phyloP scores from a whole-genome alignment of 2,329 filamentous ascomycete species.

The Pseudogymnoascus verrucosus region DNA sequence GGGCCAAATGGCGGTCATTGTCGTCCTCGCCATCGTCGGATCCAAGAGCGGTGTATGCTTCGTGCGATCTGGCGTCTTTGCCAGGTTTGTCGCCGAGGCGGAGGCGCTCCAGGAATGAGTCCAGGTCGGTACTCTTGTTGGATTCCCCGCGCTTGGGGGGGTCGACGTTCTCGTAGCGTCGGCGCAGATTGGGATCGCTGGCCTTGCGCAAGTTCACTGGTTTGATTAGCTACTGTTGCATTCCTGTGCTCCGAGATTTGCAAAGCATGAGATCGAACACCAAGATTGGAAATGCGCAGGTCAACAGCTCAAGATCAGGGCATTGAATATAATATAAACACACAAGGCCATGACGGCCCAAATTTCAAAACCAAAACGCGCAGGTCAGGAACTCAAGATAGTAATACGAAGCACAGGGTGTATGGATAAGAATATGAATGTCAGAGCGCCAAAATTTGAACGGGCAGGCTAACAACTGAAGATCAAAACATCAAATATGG shows the following conservation, averaged over 20 bases:
- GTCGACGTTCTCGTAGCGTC: background rate
- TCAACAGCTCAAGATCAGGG: background rate
- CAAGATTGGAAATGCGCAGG: background rate
- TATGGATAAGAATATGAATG: background rate
- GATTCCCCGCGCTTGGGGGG: background rate
- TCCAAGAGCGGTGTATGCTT: background rate
- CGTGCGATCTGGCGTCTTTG: background rate
- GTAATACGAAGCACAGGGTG: background rate
- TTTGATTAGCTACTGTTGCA: background rate
- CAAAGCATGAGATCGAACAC: background rate
- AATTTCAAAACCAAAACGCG: background rate
- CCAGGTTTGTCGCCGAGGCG: background rate
- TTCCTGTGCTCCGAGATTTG: background rate
- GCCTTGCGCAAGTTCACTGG: background rate
- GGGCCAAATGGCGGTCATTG: background rate
- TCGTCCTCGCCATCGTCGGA: background rate
- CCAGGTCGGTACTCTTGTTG: background rate
- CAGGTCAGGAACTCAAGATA: background rate
- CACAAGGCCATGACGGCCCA: background rate
- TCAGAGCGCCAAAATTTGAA: background rate
- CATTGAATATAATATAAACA: background rate
- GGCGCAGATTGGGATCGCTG: background rate
- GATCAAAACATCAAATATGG: background rate
- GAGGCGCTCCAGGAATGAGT: constrained; percentile 1
- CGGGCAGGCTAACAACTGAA: background rate